These are phyloP conservation scores for Fusarium pininemorale DNA, from an alignment of 2,329 filamentous ascomycete genomes.

Conservation along the genomic window DNA sequence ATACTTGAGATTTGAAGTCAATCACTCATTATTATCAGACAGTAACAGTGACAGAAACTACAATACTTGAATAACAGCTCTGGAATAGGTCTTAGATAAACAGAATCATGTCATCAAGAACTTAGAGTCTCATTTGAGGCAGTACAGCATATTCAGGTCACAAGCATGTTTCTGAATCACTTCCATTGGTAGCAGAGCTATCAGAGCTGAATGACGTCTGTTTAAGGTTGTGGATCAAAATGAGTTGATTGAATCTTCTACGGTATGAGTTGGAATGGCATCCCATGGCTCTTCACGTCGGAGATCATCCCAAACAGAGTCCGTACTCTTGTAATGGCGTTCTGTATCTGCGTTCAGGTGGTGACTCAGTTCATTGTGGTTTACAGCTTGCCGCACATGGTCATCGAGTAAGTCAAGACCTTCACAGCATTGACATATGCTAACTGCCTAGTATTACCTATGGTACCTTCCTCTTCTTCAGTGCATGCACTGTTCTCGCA, in stretches of 20 bases:
- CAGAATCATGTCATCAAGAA: background rate
- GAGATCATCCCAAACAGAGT: background rate
- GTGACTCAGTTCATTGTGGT: background rate
- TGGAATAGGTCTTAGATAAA: background rate
- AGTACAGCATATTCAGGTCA: too few species aligned
- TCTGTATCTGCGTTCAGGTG: background rate
- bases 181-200: too few species aligned
- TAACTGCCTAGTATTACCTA: background rate
- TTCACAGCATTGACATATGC: background rate
- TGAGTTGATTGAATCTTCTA: background rate
- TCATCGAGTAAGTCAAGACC: background rate
- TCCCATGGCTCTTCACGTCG: background rate
- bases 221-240: background rate
- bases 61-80: background rate
- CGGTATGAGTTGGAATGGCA: background rate
- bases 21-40: rapidly evolving
- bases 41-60: too few species aligned
- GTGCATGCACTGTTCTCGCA: background rate
- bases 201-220: background rate
- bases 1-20: background rate
- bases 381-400: background rate
- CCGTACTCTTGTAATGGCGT: background rate
- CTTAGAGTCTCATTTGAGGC: too few species aligned
- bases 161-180: too few species aligned
- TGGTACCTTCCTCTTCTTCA: background rate